Evolutionary conservation across 768 basidiomycete species (phyloP).

Genomic region (Chalciporus pseudorubinellus): DNA sequence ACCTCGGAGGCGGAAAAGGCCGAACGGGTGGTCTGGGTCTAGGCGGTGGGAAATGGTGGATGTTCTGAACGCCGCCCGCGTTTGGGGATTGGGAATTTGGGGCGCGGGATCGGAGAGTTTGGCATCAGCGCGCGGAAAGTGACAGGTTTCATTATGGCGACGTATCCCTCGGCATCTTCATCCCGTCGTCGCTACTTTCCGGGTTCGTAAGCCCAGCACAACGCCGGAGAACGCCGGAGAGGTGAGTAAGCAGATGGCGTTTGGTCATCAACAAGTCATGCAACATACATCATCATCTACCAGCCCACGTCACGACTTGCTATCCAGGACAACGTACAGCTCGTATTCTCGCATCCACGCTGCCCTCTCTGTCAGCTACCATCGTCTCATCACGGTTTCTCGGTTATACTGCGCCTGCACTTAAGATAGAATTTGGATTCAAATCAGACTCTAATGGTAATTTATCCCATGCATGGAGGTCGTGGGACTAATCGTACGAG

Average conservation of each 20-base stretch:
- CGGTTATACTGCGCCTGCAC: slow-evolving; percentile 7
- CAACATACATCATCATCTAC: background rate
- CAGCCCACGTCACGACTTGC: background rate
- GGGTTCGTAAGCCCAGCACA: background rate
- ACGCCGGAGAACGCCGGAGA: slow-evolving; percentile 10
- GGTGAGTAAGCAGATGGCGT: slow-evolving; percentile 22
- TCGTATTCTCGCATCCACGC: slow-evolving; percentile 5
- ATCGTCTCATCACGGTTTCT: slow-evolving; percentile 1
- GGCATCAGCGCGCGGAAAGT: background rate
- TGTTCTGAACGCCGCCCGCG: slow-evolving; percentile 18
- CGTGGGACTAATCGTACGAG: background rate
- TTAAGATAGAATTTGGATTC: slow-evolving; percentile 22
- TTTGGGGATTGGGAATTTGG: background rate
- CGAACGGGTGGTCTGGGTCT: slow-evolving; percentile 25
- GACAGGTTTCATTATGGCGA: slow-evolving; percentile 7
- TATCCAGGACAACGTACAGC: background rate
- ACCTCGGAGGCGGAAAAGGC: slow-evolving; percentile 16
- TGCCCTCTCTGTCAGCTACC: slow-evolving; percentile 5
- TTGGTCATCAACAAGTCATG: background rate
- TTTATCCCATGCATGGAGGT: slow-evolving; percentile 5
- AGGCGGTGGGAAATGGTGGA: slow-evolving; percentile 34
- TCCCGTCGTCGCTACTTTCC: slow-evolving; percentile 5
- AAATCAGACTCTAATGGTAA: slow-evolving; percentile 20
- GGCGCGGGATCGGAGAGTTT: background rate
- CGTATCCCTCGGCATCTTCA: slow-evolving; percentile 5